Evolutionary conservation across 192 early-diverging fungal species (phyloP), one percentile per base, ranked within the genome.

Genomic region (Podila verticillata): DNA sequence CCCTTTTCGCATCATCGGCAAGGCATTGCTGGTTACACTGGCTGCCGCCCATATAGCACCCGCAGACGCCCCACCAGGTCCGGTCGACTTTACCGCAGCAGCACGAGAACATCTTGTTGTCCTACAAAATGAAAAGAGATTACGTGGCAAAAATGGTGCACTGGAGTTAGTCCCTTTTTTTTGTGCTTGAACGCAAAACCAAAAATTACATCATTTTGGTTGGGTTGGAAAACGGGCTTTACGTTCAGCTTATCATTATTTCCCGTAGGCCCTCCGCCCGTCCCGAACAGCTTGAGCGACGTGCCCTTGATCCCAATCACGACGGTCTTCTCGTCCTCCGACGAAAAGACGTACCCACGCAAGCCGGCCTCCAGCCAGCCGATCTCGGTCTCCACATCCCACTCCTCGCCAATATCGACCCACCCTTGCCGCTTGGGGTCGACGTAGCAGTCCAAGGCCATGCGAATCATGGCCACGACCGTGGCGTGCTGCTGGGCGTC

Each of bases 41-140:
- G 61, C 84, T 78, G 0, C 87, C 84, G 3, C 85, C 84, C 62
- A 84, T 79, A 68, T 92, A 89, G 82, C 97, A 98, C 61, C 91
- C 89, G 75, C 97, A 98, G 15, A 98, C 92, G 0, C 93, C 87
- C 22, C 74, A 85, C 96, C 96, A 98, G 1, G 87, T 85, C 65
- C 91, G 89, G 69, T 91, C 91, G 20, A 93, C 93, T 51, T 91
- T 90, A 7, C 93, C 97, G 74, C 97, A 98, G 87, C 97, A 98
- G 86, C 97, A 98, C 9, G 95, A 96, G 73, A 98, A 98, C 81
- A 98, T 87, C 63, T 94, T 89, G 82, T 98, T 98, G 81, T 98
- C 96, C 87, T 88, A 82, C 48, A 48, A 17, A 31, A 30, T 48
- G 48, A 30, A 26, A 26, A 22, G 22, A 26, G n/a, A 22, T 10